phyloP scores from a whole-genome alignment of 140 eudicot species.

The Ambrosia hybrid region DNA sequence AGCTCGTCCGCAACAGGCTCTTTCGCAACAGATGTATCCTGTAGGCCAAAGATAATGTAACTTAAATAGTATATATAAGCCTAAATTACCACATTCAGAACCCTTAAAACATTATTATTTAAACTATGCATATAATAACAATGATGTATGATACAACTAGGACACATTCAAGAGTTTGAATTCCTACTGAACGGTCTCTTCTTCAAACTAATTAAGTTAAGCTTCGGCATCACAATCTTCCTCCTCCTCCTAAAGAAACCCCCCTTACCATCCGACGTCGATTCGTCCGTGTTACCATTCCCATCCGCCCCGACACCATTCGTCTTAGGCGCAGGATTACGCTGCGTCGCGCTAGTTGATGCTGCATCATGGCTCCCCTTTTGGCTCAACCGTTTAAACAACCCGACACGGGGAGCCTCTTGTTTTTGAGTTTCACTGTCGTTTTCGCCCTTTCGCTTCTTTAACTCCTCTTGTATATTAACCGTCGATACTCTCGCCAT shows the following conservation, averaged over 20 bases:
- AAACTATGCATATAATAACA: neutral
- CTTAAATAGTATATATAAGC: neutral
- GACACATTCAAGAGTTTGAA: neutral
- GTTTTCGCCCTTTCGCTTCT: slow-evolving; percentile 48
- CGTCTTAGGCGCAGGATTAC: slow-evolving; percentile 6
- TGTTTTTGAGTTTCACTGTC: neutral
- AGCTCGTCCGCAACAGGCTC: too few relatives aligned
- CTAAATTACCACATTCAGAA: slow-evolving; percentile 2
- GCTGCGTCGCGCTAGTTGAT: slow-evolving; percentile 20
- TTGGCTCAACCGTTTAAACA: slow-evolving; percentile 28
- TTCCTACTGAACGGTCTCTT: slow-evolving; percentile 18
- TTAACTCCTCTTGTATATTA: slow-evolving; percentile 56
- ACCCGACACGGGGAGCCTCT: slow-evolving; percentile 9
- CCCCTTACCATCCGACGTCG: slow-evolving; percentile 34
- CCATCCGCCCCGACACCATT: slow-evolving; percentile 21
- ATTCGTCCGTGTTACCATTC: slow-evolving; percentile 32
- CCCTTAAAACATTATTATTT: neutral
- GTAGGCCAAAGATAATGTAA: neutral
- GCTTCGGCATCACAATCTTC: slow-evolving; percentile 51
- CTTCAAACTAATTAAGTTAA: slow-evolving; percentile 56
- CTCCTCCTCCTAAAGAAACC: slow-evolving; percentile 34
- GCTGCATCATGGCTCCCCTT: slow-evolving; percentile 31
- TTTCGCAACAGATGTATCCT: too few relatives aligned
- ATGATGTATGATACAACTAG: slow-evolving; percentile 11
- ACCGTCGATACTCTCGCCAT: slow-evolving; percentile 57